phyloP scores from a whole-genome alignment of 2,329 filamentous ascomycete genomes.

The Periglandula ipomoeae region DNA sequence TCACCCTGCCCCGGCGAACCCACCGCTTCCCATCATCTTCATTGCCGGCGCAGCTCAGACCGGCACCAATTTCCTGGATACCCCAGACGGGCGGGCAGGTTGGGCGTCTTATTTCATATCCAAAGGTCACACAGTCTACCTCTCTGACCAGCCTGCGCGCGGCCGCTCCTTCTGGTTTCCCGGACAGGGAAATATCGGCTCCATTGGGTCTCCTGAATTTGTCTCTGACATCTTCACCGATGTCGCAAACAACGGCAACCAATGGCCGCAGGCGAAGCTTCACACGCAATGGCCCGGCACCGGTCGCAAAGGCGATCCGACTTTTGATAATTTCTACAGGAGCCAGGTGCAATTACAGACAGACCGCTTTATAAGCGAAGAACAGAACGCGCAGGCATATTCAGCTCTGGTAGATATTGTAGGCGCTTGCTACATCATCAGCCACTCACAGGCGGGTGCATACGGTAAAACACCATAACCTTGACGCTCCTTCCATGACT shows the following conservation, averaged over 20 bases:
- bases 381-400: conserved; percentile 12
- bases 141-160: conserved; percentile 27
- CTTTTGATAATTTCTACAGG: conserved; percentile 38
- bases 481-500: background rate
- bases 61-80: conserved; percentile 26
- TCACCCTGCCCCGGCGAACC: conserved; percentile 9
- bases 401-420: conserved; percentile 14
- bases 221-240: conserved; percentile 20
- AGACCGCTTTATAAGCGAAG: conserved; percentile 13
- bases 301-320: conserved; percentile 28
- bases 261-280: conserved; percentile 22
- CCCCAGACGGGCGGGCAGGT: conserved; percentile 30
- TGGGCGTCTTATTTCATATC: conserved; percentile 32
- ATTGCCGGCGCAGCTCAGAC: conserved; percentile 22
- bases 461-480: conserved; percentile 10
- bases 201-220: conserved; percentile 13
- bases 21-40: conserved; percentile 21
- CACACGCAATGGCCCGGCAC: conserved; percentile 25
- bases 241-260: conserved; percentile 13
- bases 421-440: conserved; percentile 21
- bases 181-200: conserved; percentile 18
- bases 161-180: conserved; percentile 22
- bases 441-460: conserved; percentile 17
- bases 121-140: conserved; percentile 30
- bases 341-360: conserved; percentile 13